Base-by-base conservation (phyloP, 2,329 filamentous ascomycete genomes). In the Biscogniauxia mediterranea region DNA sequence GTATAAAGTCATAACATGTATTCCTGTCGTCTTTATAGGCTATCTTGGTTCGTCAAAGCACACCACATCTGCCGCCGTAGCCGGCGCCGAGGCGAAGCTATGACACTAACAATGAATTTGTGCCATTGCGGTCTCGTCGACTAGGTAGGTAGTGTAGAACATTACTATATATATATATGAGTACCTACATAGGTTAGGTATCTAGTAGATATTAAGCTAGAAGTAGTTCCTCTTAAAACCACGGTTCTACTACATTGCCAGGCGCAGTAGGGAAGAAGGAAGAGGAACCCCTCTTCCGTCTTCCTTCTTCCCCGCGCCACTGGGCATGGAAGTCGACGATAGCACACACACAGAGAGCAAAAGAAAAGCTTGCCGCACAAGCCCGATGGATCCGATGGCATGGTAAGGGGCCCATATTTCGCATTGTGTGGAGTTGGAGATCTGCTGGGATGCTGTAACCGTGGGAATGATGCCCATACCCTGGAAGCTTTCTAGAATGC, bases 371-470 rank as follows among this genome's bases (percentile, higher is more conserved):
- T 63, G 62, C 66, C 68, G 66, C 64, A 67, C 65, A 66, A 69
- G 64, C 64, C 64, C 57, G 59, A 70, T 64, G 68, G 69, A 67
- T 68, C 69, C 69, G 66, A 70, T 61, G 66, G 68, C 64, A 61
- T 69, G 68, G 69, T 63, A 65, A 64, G 59, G 66, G 68, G 54
- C 61, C 69, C 68, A 71, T 60, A 68, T 68, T 67, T 63, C 60
- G 65, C 68, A 64, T 66, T 62, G 66, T 66, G 63, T 64, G 57
- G 54, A 57, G 57, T 67, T 64, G 67, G 63, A 64, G 69, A 70
- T 70, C 68, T 67, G 60, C 66, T 70, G 65, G 68, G 68, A 70
- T 70, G 64, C 15, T 61, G 53, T 59, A 60, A 52, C 61, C 63
- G 58, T 60, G 58, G 58, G 53, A 63, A 62, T 53, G 42, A 49